Evolutionary conservation across 2,329 filamentous ascomycete genomes (phyloP).

Genomic region (Dothistroma septosporum): DNA sequence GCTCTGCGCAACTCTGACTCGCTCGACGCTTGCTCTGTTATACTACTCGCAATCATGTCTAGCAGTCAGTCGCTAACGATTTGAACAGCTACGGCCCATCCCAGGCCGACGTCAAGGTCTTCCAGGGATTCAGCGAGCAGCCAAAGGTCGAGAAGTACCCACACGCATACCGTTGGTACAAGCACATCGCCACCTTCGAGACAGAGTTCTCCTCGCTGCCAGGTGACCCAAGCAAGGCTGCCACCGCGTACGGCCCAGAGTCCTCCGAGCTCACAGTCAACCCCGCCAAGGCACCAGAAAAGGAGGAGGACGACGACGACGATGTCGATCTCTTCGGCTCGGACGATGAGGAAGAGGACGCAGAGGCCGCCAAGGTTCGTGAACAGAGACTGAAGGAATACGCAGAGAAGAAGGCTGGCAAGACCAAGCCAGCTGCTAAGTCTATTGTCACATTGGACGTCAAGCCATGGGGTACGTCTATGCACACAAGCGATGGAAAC

Average conservation of each 20-base stretch:
- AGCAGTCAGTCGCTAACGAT: constrained; percentile 8
- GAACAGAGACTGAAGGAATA: constrained; percentile 91
- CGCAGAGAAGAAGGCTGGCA: constrained; percentile 93
- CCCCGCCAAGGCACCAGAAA: constrained; percentile 75
- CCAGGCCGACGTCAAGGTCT: constrained; percentile 93
- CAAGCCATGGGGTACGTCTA: constrained; percentile 91
- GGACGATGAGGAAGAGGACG: constrained; percentile 91
- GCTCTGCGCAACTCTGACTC: constrained; percentile 72
- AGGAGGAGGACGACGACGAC: constrained; percentile 63
- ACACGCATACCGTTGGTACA: constrained; percentile 95
- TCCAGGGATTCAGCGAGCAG: constrained; percentile 76
- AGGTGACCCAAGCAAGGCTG: constrained; percentile 84
- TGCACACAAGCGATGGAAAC: neutral
- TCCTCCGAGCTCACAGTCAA: constrained; percentile 71
- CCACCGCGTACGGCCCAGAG: constrained; percentile 89
- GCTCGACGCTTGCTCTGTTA: constrained; percentile 11
- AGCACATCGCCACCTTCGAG: constrained; percentile 92
- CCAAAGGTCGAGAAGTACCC: constrained; percentile 86
- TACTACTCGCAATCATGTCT: constrained; percentile 1
- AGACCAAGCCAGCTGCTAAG: constrained; percentile 90
- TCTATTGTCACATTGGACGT: constrained; percentile 93
- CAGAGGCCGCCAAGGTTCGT: constrained; percentile 75
- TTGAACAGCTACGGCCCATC: constrained; percentile 60
- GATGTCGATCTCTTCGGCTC: constrained; percentile 91
- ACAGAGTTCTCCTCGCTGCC: constrained; percentile 86